Evolutionary conservation across 2,329 filamentous ascomycete species (phyloP).

Genomic region (Fusarium acutatum): DNA sequence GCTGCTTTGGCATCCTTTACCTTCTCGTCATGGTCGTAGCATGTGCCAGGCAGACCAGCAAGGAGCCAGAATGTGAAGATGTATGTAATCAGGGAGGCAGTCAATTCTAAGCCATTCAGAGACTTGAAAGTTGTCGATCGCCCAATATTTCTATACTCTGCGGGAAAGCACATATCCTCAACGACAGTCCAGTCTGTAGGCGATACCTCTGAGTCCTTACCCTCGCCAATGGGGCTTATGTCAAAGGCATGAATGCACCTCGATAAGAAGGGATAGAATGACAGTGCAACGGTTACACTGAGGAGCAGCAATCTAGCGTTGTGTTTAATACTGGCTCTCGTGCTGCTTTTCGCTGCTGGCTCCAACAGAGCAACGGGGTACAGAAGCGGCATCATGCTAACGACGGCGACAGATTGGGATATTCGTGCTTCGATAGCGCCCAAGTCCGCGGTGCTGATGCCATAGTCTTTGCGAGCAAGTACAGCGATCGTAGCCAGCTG

Average conservation of each 20-base stretch:
- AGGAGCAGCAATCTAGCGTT: slow-evolving; percentile 18
- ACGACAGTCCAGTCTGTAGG: slow-evolving; percentile 1
- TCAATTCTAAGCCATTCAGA: slow-evolving; percentile 4
- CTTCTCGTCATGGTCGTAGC: background rate
- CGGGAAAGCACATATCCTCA: slow-evolving; percentile 17
- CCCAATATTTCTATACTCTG: background rate
- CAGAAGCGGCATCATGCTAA: slow-evolving; percentile 37
- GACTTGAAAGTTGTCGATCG: background rate
- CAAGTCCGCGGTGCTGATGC: slow-evolving; percentile 30
- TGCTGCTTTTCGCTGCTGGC: background rate
- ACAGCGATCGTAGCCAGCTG: slow-evolving; percentile 34
- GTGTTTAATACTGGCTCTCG: background rate
- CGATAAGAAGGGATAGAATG: slow-evolving; percentile 39
- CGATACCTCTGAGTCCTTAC: slow-evolving; percentile 7
- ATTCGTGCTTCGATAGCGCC: slow-evolving; percentile 37
- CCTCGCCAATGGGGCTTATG: slow-evolving; percentile 13
- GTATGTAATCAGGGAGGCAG: slow-evolving; percentile 9
- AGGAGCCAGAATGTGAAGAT: slow-evolving; percentile 22
- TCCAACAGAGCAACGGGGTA: slow-evolving; percentile 30
- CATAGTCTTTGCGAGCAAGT: slow-evolving; percentile 37
- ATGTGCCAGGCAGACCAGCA: slow-evolving; percentile 1
- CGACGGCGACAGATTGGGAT: slow-evolving; percentile 26
- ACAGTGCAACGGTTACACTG: slow-evolving; percentile 14
- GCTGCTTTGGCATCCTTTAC: background rate
- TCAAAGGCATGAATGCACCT: slow-evolving; percentile 36